Conservation (phyloP, 192 early-diverging fungal genomes). For the Entomortierella chlamydospora region DNA sequence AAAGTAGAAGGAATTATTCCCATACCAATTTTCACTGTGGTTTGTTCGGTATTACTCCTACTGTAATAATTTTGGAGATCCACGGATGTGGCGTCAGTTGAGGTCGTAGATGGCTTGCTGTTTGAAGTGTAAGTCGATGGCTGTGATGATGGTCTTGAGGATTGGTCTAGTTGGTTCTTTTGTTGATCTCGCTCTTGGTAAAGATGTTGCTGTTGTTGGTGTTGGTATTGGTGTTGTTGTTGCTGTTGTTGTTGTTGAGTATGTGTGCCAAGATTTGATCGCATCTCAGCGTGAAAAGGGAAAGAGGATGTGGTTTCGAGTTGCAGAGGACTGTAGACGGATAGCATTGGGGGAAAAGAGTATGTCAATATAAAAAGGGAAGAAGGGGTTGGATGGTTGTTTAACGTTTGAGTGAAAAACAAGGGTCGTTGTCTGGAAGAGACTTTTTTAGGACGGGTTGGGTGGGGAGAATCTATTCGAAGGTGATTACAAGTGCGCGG, state of each 20-base stretch:
- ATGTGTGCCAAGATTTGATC: slow-evolving; percentile 23
- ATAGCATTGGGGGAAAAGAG: slow-evolving; percentile 44
- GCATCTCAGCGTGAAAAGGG: slow-evolving; percentile 49
- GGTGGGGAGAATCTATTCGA: slow-evolving; percentile 11
- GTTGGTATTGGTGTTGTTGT: neutral
- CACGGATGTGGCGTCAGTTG: slow-evolving; percentile 6
- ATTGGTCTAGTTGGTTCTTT: too few relatives aligned
- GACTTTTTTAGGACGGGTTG: neutral
- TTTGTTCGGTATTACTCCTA: slow-evolving; percentile 10
- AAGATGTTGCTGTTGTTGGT: neutral
- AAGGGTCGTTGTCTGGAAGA: too few relatives aligned
- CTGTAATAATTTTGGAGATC: slow-evolving; percentile 1
- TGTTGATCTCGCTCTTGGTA: too few relatives aligned
- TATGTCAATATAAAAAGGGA: slow-evolving; percentile 2
- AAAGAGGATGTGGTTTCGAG: slow-evolving; percentile 47
- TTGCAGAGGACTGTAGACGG: slow-evolving; percentile 49
- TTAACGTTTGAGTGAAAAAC: too few relatives aligned
- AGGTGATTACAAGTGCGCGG: neutral
- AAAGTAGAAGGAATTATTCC: too few relatives aligned
- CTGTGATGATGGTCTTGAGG: neutral
- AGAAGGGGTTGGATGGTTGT: neutral
- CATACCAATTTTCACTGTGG: slow-evolving; percentile 21
- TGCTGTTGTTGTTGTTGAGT: slow-evolving; percentile 8
- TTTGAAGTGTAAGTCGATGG: slow-evolving; percentile 11
- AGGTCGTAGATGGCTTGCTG: slow-evolving; percentile 19